Base-by-base conservation (phyloP, 352 stramenopile genomes). In the Phytophthora sp. region DNA sequence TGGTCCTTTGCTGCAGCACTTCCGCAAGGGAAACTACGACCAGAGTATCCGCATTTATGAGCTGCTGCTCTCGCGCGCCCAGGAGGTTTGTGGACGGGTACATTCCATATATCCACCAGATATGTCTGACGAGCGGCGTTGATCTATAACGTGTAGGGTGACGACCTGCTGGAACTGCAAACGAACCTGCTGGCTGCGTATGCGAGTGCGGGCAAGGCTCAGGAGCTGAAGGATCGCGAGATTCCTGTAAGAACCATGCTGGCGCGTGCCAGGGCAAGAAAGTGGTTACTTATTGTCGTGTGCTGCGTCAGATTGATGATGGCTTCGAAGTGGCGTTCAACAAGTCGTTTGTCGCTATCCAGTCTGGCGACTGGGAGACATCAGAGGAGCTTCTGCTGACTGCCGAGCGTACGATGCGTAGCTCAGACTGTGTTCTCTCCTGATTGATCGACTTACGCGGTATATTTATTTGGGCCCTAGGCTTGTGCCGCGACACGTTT, bases 321-420 rank as follows among this genome's bases (percentile, higher is more conserved):
- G 88, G 75, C 41, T 92, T 89, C 34, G 86, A 95, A 56, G 67
- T 95, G 44, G 80, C 84, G 10, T 95, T 91, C 57, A 95, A 95
- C 69, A 92, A 91, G 69, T 89, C 86, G 54, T 91, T 95, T 51
- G 63, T 89, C n/a, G 76, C 80, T 7, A 87, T 95, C 26, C 79
- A 92, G 32, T 76, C 67, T 13, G 66, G 69, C 30, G 73, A 95
- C 54, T 89, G 77, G 74, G 55, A 64, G 15, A 63, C 54, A 13
- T 79, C 86, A 1, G 70, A 83, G 27, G 55, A 76, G 10, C 63
- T 83, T 2, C 57, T 95, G 32, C 21, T 64, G 15, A 76, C 84
- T 54, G 78, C 84, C 2, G 82, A 94, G 59, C 73, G 86, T 94
- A 71, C n/a, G n/a, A n/a, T n/a, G n/a, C n/a, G n/a, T n/a, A n/a